Base-by-base conservation (phyloP, 1,284 basidiomycete species). In the Trichosporon sp. region DNA sequence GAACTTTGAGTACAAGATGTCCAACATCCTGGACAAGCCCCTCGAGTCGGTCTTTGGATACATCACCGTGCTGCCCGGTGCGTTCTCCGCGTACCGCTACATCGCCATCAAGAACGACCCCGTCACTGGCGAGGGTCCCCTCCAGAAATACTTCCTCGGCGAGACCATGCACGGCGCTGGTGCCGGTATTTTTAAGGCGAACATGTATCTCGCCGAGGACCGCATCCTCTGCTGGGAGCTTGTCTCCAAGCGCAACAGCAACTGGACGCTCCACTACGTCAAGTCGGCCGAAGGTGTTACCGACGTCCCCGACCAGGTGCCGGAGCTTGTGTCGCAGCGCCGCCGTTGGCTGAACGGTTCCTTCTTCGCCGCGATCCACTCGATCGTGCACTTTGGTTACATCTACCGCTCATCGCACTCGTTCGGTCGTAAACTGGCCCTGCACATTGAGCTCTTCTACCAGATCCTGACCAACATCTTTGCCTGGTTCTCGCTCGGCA, bases 271-370 rank as follows among this genome's bases (percentile, higher is more conserved):
- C 77, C 93, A 95, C 84, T 98, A 96, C 75, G 94, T 95, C 82
- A 95, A 96, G 80, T 92, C 91, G 1, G 93, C 95, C 1, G 92
- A 91, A 75, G 94, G 90, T 2, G 87, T 92, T n/a, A 96, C 94
- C 2, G 94, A 95, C 81, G 93, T 94, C 1, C 92, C 93, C 0
- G 93, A 95, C 77, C 88, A 90, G 80, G 89, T 94, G 4, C 91
- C 93, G 0, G 94, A 96, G 80, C 84, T 97, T 67, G 94, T 97
- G 75, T 93, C 92, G 0, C 95, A 97, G 80, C 90, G 95, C 68
- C 88, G 95, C 66, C 89, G 95, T 70, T 97, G 96, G 96, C 87
- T 98, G 47, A 99, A 98, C 79, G 96, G 96, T 5, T 95, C 93
- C 6, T 98, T 98, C 87, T 96, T 96, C 79, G 96, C 95, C 2